Conservation (phyloP, 208 protist genomes). For the Angomonas ambiguus region DNA sequence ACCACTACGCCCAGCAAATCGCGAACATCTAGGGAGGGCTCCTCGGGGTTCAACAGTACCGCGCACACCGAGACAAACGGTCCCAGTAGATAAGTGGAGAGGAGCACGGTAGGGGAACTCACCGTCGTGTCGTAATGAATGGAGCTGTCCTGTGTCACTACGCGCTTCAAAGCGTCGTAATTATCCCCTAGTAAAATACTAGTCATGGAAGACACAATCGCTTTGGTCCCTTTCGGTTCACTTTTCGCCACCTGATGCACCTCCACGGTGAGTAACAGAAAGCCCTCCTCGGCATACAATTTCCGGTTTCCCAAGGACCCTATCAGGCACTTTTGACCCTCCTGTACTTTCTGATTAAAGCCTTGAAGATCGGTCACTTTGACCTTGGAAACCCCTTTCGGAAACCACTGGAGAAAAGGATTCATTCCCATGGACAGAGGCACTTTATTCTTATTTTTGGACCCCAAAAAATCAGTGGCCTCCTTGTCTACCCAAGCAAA, state of each 20-base stretch:
- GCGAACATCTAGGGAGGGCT: neutral
- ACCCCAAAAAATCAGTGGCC: neutral
- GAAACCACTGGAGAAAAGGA: conserved; percentile 13
- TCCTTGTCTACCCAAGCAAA: neutral
- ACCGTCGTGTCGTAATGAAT: neutral
- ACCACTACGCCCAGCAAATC: neutral
- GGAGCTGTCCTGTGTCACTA: neutral
- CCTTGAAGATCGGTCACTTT: neutral
- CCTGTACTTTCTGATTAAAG: neutral
- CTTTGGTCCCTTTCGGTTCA: conserved; percentile 4
- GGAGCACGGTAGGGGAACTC: neutral
- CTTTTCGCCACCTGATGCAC: conserved; percentile 9
- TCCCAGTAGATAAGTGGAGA: neutral
- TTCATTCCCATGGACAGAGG: conserved; percentile 11
- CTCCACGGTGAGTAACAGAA: conserved; percentile 13
- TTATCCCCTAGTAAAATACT: conserved; percentile 16
- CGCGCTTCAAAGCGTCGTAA: conserved; percentile 6
- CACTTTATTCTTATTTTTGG: neutral
- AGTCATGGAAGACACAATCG: conserved; percentile 15
- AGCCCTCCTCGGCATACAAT: neutral
- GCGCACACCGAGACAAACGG: neutral
- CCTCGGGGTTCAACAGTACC: neutral
- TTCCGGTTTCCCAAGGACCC: neutral
- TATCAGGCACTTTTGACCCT: neutral
- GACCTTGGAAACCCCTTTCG: conserved; percentile 6